Conservation (phyloP, 805 yeast genomes). For the Danielia reshetovae region DNA sequence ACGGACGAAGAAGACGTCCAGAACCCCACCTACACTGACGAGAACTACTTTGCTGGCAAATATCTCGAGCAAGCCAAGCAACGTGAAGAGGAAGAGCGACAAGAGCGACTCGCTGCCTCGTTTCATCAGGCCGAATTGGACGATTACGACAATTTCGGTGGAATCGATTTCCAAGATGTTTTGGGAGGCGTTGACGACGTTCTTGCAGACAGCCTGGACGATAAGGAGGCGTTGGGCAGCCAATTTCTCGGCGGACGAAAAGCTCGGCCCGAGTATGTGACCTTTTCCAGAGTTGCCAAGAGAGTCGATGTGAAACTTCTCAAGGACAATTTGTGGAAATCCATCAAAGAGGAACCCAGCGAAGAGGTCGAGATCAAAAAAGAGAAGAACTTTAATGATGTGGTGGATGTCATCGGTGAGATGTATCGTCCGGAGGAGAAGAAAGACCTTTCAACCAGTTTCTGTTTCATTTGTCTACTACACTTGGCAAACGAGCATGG, state of each 20-base stretch:
- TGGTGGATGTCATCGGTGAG: slow-evolving; percentile 46
- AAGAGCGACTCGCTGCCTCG: slow-evolving; percentile 32
- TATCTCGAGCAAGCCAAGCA: slow-evolving; percentile 40
- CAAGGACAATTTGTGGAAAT: slow-evolving; percentile 74
- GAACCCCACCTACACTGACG: slow-evolving; percentile 47
- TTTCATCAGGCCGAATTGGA: slow-evolving; percentile 40
- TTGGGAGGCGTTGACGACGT: slow-evolving; percentile 25
- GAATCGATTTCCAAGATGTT: slow-evolving; percentile 42
- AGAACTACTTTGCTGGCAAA: slow-evolving; percentile 67
- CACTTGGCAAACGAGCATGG: slow-evolving; percentile 89
- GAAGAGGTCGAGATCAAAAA: slow-evolving; percentile 16
- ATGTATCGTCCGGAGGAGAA: slow-evolving; percentile 54
- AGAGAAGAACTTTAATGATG: slow-evolving; percentile 38
- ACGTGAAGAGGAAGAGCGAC: slow-evolving; percentile 27
- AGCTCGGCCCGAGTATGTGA: slow-evolving; percentile 41
- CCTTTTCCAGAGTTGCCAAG: slow-evolving; percentile 70
- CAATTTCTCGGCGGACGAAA: slow-evolving; percentile 22
- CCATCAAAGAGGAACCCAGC: slow-evolving; percentile 30
- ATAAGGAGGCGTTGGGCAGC: slow-evolving; percentile 12
- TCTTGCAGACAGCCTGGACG: slow-evolving; percentile 5
- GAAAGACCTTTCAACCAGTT: slow-evolving; percentile 76
- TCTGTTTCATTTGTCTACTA: slow-evolving; percentile 75
- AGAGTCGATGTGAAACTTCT: slow-evolving; percentile 70
- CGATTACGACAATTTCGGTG: slow-evolving; percentile 35
- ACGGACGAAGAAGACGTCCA: slow-evolving; percentile 13